Evolutionary conservation across 116 monocot species (phyloP).

Genomic region (Zostera marina): DNA sequence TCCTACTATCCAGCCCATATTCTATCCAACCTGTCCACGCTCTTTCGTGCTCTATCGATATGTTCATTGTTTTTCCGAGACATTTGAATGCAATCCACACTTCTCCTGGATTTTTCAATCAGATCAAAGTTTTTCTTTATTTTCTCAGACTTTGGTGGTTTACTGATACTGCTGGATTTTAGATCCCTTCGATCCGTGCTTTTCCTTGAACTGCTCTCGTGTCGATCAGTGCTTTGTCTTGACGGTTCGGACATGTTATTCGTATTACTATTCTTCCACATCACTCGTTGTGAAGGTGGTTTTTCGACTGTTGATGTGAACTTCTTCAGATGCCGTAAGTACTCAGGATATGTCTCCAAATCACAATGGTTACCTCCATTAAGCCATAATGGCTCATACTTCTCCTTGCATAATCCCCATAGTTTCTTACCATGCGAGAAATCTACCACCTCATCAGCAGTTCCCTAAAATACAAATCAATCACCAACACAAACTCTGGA

Average conservation of each 20-base stretch:
- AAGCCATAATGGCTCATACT: constrained; percentile 88
- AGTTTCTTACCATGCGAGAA: constrained; percentile 85
- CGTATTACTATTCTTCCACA: constrained; percentile 25
- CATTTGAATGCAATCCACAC: constrained; percentile 58
- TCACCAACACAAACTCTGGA: no score
- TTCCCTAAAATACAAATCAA: constrained; percentile 36
- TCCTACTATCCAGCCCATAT: constrained; percentile 46
- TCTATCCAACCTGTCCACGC: constrained; percentile 88
- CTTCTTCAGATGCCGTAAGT: constrained; percentile 61
- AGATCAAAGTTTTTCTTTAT: constrained; percentile 50
- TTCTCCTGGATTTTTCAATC: constrained; percentile 72
- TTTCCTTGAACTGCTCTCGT: constrained; percentile 36
- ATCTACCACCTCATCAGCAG: constrained; percentile 77
- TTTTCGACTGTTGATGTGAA: constrained; percentile 64
- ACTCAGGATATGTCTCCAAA: constrained; percentile 77
- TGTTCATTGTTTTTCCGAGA: constrained; percentile 41
- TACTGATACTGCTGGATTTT: constrained; percentile 15
- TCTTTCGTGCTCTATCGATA: constrained; percentile 55
- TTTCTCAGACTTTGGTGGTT: constrained; percentile 37
- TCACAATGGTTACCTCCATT: constrained; percentile 91
- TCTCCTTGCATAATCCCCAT: constrained; percentile 76
- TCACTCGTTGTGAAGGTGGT: constrained; percentile 23
- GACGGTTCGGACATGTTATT: constrained; percentile 36
- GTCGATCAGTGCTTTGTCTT: constrained; percentile 57
- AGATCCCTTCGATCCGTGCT: constrained; percentile 45